Evolutionary conservation across 2,329 filamentous ascomycete species (phyloP).

Genomic region (Hymenoscyphus fraxineus): DNA sequence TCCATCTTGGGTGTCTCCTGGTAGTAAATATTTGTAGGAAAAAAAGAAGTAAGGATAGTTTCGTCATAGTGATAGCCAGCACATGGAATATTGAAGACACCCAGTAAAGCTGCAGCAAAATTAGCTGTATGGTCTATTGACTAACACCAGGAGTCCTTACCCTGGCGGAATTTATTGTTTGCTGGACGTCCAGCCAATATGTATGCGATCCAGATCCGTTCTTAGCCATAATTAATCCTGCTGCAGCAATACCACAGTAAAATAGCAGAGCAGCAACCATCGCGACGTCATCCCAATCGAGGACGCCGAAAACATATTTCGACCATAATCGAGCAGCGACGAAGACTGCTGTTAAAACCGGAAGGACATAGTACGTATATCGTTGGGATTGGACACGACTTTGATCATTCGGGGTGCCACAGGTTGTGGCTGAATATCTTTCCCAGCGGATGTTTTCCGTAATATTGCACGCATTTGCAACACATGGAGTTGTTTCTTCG

Average conservation of each 20-base stretch:
- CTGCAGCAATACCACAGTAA: neutral
- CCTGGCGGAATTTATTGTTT: neutral
- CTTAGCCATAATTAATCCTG: neutral
- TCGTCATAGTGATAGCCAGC: constrained; percentile 1
- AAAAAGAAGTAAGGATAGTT: constrained; percentile 7
- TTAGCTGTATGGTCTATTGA: neutral
- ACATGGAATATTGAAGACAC: constrained; percentile 3
- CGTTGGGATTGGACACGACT: neutral
- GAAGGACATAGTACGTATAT: constrained; percentile 3
- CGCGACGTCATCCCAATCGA: neutral
- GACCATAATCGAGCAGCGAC: neutral
- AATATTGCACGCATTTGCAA: constrained; percentile 13
- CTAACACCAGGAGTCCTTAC: neutral
- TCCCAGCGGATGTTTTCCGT: constrained; percentile 10
- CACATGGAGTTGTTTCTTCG: constrained; percentile 11
- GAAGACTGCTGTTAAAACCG: constrained; percentile 9
- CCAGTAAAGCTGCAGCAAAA: constrained; percentile 1
- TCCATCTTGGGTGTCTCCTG: neutral
- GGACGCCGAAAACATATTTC: neutral
- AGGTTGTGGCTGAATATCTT: constrained; percentile 12
- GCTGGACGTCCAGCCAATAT: neutral
- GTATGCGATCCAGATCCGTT: neutral
- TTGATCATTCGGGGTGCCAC: constrained; percentile 15
- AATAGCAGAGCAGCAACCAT: neutral
- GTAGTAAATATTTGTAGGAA: constrained; percentile 6